These are phyloP conservation scores for Sodiomyces alkalinus DNA, from an alignment of 2,329 filamentous ascomycete genomes.

Conservation along the genomic window DNA sequence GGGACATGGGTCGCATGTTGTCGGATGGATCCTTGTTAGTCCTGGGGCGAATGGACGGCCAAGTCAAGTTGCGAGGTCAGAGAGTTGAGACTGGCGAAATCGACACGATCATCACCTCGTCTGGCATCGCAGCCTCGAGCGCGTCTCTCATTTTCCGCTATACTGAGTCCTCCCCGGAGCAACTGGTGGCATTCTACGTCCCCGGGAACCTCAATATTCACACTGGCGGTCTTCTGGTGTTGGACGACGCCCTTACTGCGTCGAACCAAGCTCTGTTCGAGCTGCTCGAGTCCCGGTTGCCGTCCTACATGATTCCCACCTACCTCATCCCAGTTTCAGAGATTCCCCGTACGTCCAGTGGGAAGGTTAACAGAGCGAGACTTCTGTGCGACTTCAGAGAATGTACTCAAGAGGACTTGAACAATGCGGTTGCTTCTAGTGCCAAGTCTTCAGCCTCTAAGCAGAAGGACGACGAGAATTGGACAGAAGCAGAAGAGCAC, in stretches of 20 bases:
- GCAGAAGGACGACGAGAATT: slow-evolving; percentile 21
- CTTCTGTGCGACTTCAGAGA: slow-evolving; percentile 32
- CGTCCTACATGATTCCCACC: slow-evolving; percentile 67
- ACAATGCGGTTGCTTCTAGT: slow-evolving; percentile 15
- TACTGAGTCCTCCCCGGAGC: slow-evolving; percentile 23
- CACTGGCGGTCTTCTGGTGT: slow-evolving; percentile 12
- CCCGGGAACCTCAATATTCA: slow-evolving; percentile 14
- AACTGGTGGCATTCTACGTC: slow-evolving; percentile 58
- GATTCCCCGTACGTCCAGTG: slow-evolving; percentile 58
- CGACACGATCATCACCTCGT: slow-evolving; percentile 42
- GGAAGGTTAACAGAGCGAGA: slow-evolving; percentile 51
- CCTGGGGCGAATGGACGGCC: slow-evolving; percentile 58
- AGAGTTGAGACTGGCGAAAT: slow-evolving; percentile 69
- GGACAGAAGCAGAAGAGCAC: slow-evolving; percentile 37
- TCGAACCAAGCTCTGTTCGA: slow-evolving; percentile 34
- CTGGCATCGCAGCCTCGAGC: slow-evolving; percentile 40
- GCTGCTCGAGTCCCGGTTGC: slow-evolving; percentile 39
- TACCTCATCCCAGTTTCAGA: slow-evolving; percentile 53
- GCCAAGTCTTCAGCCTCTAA: too few species aligned
- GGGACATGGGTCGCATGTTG: slow-evolving; percentile 69
- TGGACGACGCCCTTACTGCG: slow-evolving; percentile 20
- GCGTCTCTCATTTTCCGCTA: slow-evolving; percentile 42
- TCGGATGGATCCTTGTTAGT: slow-evolving; percentile 63
- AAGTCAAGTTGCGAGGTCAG: slow-evolving; percentile 70
- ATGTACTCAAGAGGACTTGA: slow-evolving; percentile 30